Conservation (phyloP, 768 basidiomycete genomes). For the Mycena epipterygia region DNA sequence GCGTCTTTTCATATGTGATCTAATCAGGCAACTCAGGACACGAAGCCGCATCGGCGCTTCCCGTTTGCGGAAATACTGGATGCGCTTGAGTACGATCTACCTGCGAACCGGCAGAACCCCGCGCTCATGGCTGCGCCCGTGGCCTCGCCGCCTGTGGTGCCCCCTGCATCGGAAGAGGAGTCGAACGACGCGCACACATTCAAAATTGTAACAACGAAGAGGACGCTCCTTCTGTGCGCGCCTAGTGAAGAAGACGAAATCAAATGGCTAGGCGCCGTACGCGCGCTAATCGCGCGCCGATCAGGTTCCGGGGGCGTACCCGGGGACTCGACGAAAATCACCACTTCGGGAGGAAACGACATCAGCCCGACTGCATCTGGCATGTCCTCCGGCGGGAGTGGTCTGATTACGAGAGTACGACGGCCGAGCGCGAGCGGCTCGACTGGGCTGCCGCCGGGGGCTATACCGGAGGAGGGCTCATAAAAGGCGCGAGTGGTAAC, state of each 20-base stretch:
- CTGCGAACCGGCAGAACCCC: conserved; percentile 64
- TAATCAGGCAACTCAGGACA: conserved; percentile 70
- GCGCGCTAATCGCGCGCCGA: conserved; percentile 88
- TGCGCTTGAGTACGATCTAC: conserved; percentile 89
- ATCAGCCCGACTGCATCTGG: conserved; percentile 39
- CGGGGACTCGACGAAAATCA: conserved; percentile 55
- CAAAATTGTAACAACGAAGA: conserved; percentile 96
- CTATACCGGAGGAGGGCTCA: neutral
- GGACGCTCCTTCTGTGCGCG: conserved; percentile 90
- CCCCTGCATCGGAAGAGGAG: conserved; percentile 50
- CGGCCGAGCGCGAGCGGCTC: conserved; percentile 60
- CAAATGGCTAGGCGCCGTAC: conserved; percentile 95
- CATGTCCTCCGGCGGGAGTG: conserved; percentile 45
- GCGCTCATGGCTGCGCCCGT: conserved; percentile 48
- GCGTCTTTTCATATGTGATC: conserved; percentile 22
- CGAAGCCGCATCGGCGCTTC: conserved; percentile 89
- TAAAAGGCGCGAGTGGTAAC: neutral
- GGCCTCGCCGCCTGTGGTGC: neutral
- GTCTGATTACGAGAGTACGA: conserved; percentile 62
- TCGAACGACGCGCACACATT: conserved; percentile 76
- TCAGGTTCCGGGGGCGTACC: conserved; percentile 64
- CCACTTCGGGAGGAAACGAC: conserved; percentile 31
- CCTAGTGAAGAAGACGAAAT: conserved; percentile 99
- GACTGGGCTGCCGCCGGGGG: conserved; percentile 8
- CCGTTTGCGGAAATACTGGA: conserved; percentile 89